Evolutionary conservation across 805 yeast genomes (phyloP).

Genomic region (Candida yuanshanica): DNA sequence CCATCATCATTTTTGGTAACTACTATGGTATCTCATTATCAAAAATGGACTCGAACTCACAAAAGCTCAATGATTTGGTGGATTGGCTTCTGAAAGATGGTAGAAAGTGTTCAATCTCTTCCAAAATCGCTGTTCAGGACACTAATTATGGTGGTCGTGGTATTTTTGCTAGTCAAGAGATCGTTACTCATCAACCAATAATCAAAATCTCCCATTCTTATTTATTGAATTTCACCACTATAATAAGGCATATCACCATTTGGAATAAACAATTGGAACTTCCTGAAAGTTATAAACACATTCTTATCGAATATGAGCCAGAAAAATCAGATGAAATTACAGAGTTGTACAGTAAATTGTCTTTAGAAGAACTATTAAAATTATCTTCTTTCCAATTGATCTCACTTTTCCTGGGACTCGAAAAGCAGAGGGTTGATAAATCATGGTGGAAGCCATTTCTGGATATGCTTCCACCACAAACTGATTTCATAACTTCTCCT

Average conservation of each 20-base stretch:
- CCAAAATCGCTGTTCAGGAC: slow-evolving; percentile 17
- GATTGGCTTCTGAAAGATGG: slow-evolving; percentile 2
- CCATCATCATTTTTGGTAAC: too few relatives aligned
- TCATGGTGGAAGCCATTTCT: slow-evolving; percentile 71
- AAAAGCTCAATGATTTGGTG: slow-evolving; percentile 2
- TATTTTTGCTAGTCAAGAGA: slow-evolving; percentile 35
- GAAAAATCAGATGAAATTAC: slow-evolving; percentile 15
- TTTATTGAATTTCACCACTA: slow-evolving; percentile 54
- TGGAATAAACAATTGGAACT: slow-evolving; percentile 23
- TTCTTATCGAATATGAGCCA: slow-evolving; percentile 7
- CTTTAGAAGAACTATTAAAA: slow-evolving; percentile 28
- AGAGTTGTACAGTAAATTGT: slow-evolving; percentile 12
- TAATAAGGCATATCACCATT: slow-evolving; percentile 37
- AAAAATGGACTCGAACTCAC: not conserved
- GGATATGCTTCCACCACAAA: slow-evolving; percentile 50
- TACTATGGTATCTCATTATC: too few relatives aligned
- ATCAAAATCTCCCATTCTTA: slow-evolving; percentile 52
- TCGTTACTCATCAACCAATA: slow-evolving; percentile 40
- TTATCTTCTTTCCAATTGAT: slow-evolving; percentile 59
- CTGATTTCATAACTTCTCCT: slow-evolving; percentile 55
- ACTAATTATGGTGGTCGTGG: slow-evolving; percentile 57
- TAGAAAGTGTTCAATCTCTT: not conserved
- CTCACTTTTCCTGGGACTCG: slow-evolving; percentile 43
- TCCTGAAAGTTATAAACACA: slow-evolving; percentile 6
- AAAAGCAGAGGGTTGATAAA: slow-evolving; percentile 29